phyloP scores from a whole-genome alignment of 2,329 filamentous ascomycete species.

The Sordariomycetes sp. region DNA sequence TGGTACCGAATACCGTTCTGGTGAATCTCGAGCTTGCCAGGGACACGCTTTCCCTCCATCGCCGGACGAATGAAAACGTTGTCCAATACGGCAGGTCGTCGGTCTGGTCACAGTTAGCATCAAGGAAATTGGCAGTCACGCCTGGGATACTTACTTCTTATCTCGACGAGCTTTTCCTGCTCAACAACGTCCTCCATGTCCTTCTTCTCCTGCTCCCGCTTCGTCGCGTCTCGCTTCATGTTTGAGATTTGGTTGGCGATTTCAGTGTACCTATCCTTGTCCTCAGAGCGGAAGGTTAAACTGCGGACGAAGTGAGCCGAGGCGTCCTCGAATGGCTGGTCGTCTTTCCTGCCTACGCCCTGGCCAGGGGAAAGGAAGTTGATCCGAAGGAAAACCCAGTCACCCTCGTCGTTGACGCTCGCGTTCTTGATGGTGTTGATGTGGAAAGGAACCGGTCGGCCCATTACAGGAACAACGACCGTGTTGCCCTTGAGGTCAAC shows the following conservation, averaged over 20 bases:
- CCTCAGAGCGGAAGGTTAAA: slow-evolving; percentile 84
- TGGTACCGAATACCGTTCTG: slow-evolving; percentile 97
- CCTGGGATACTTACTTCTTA: slow-evolving; percentile 55
- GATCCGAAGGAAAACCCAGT: slow-evolving; percentile 87
- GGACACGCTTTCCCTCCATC: slow-evolving; percentile 91
- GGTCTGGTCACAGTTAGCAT: slow-evolving; percentile 39
- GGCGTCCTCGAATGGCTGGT: slow-evolving; percentile 94
- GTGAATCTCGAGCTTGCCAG: slow-evolving; percentile 93
- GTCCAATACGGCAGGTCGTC: slow-evolving; percentile 77
- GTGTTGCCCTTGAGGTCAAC: slow-evolving; percentile 86
- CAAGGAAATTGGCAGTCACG: not conserved
- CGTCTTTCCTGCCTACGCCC: slow-evolving; percentile 92
- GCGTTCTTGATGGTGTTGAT: slow-evolving; percentile 98
- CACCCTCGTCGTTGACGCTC: slow-evolving; percentile 91
- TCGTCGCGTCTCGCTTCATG: slow-evolving; percentile 83
- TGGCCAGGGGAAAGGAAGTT: slow-evolving; percentile 96
- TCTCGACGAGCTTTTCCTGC: slow-evolving; percentile 92
- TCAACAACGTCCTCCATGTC: slow-evolving; percentile 99
- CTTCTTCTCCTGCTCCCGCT: slow-evolving; percentile 97
- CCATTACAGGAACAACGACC: slow-evolving; percentile 92
- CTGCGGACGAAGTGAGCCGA: slow-evolving; percentile 92
- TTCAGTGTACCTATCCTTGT: slow-evolving; percentile 77
- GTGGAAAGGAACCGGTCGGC: slow-evolving; percentile 92
- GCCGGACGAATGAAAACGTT: slow-evolving; percentile 93
- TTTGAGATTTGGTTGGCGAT: slow-evolving; percentile 90